phyloP scores from a whole-genome alignment of 192 early-diverging fungal genomes.

The Backusella mclennaniae region DNA sequence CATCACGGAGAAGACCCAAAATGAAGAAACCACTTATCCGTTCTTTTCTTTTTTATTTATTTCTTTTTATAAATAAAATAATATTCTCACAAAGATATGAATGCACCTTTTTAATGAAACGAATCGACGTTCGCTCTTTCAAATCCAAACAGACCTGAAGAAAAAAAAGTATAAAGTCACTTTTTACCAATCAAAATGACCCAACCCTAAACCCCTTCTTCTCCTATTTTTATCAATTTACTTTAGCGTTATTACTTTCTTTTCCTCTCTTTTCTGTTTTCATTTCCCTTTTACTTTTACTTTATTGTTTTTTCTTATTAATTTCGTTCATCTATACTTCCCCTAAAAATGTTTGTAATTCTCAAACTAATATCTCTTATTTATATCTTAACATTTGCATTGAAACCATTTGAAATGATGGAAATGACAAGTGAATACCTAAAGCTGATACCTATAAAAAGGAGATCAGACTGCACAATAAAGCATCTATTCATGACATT shows the following conservation, averaged over 20 bases:
- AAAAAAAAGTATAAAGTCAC: not conserved
- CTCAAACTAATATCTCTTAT: not conserved
- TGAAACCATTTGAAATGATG: slow-evolving; percentile 6
- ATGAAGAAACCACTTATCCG: not conserved
- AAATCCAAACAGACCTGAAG: not conserved
- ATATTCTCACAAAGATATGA: slow-evolving; percentile 1
- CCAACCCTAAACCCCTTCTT: slow-evolving; percentile 1
- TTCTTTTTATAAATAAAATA: not conserved
- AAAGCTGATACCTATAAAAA: slow-evolving; percentile 1
- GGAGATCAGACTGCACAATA: not conserved
- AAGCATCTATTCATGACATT: not conserved
- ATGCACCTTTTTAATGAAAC: slow-evolving; percentile 7
- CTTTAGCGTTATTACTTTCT: not conserved
- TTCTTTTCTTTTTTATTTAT: not conserved
- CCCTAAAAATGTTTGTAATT: not conserved
- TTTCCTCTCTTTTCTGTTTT: not conserved
- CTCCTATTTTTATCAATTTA: slow-evolving; percentile 7
- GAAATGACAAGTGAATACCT: not conserved
- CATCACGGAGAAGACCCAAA: not conserved
- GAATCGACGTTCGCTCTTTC: not conserved
- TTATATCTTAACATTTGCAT: not conserved
- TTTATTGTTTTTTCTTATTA: not conserved
- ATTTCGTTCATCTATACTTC: not conserved
- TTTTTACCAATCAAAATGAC: slow-evolving; percentile 3
- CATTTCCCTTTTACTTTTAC: not conserved